These are phyloP conservation scores for Parietaria judaica DNA, from an alignment of 306 rosid species.

Conservation along the genomic window DNA sequence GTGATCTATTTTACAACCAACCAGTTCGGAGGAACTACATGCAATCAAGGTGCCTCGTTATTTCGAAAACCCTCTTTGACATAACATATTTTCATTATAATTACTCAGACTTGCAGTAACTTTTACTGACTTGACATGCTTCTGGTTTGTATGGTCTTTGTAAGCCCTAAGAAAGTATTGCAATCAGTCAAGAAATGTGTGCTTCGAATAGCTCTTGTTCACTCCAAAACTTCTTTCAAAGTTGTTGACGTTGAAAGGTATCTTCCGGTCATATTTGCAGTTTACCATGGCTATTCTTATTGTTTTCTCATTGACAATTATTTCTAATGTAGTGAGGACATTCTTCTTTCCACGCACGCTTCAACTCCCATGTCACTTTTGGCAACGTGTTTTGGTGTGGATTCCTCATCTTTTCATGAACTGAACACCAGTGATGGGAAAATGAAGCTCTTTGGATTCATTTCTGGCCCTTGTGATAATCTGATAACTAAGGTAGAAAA, in stretches of 20 bases:
- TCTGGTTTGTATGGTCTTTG: conserved; percentile 24
- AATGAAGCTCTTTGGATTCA: conserved; percentile 68
- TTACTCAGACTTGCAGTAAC: conserved; percentile 18
- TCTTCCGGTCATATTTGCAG: conserved; percentile 18
- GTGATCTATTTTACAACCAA: conserved; percentile 91
- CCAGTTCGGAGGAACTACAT: conserved; percentile 84
- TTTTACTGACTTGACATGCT: conserved; percentile 33
- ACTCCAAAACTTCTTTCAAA: conserved; percentile 55
- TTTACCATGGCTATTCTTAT: conserved; percentile 8
- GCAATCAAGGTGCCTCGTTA: conserved; percentile 65
- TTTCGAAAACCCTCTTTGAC: background rate
- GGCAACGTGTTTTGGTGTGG: conserved; percentile 62
- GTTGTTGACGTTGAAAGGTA: conserved; percentile 77
- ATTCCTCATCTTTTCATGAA: conserved; percentile 43
- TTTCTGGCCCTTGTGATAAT: conserved; percentile 55
- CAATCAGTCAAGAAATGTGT: conserved; percentile 72
- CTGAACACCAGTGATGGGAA: conserved; percentile 43
- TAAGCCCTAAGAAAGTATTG: conserved; percentile 81
- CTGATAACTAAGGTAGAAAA: conserved; percentile 45
- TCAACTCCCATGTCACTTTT: conserved; percentile 64
- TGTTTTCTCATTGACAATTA: conserved; percentile 23
- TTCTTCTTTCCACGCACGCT: conserved; percentile 57
- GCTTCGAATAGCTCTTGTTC: conserved; percentile 53
- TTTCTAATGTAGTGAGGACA: conserved; percentile 51
- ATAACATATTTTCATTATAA: conserved; percentile 7